These are phyloP conservation scores for Boletus rex-veris DNA, from an alignment of 768 basidiomycete species.

Conservation along the genomic window DNA sequence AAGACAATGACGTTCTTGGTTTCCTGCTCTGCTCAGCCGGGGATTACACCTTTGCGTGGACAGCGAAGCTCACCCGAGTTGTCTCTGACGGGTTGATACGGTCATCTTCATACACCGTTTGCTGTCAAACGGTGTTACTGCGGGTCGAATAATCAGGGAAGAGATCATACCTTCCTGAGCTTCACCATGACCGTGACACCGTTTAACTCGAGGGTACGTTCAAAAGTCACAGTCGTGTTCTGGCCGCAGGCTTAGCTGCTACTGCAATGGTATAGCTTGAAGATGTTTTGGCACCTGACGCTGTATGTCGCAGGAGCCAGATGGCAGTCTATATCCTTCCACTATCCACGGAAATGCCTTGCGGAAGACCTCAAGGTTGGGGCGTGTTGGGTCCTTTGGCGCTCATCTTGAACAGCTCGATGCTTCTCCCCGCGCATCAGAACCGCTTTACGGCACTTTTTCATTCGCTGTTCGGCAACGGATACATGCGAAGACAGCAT, in stretches of 20 bases:
- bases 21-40: slow-evolving; percentile 10
- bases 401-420: slow-evolving; percentile 5
- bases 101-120: slow-evolving; percentile 1
- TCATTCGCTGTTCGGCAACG: not conserved
- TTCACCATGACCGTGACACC: slow-evolving; percentile 1
- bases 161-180: slow-evolving; percentile 13
- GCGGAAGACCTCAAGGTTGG: slow-evolving; percentile 13
- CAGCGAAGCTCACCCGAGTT: slow-evolving; percentile 9
- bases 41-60: not conserved
- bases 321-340: slow-evolving; percentile 16
- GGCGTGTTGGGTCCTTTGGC: slow-evolving; percentile 13
- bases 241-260: not conserved
- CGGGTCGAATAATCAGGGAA: not conserved
- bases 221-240: slow-evolving; percentile 1
- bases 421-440: not conserved
- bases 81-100: not conserved
- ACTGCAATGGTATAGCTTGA: not conserved
- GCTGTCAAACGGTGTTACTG: slow-evolving; percentile 14
- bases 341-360: not conserved
- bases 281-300: slow-evolving; percentile 2
- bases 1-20: slow-evolving; percentile 39
- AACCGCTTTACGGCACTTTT: slow-evolving; percentile 4
- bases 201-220: not conserved
- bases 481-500: slow-evolving; percentile 13
- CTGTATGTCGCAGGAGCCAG: not conserved